Conservation (phyloP, 768 basidiomycete genomes). For the Suillus brevipes region DNA sequence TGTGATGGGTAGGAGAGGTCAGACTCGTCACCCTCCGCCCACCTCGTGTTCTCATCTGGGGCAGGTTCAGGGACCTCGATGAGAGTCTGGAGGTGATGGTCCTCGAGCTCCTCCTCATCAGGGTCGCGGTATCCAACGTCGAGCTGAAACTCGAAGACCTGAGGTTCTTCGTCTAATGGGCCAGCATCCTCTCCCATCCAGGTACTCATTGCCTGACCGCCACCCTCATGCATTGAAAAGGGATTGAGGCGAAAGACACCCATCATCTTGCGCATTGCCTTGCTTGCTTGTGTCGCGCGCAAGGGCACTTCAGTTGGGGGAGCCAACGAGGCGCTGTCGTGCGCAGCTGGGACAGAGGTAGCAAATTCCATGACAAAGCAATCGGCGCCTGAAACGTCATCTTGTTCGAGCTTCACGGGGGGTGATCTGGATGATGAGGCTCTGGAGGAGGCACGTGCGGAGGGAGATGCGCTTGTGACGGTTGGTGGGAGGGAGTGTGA, state of each 20-base stretch:
- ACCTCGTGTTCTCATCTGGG: slow-evolving; percentile 21
- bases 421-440: slow-evolving; percentile 29
- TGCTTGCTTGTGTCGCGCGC: slow-evolving; percentile 71
- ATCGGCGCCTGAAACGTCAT: slow-evolving; percentile 26
- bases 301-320: slow-evolving; percentile 69
- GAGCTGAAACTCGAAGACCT: slow-evolving; percentile 68
- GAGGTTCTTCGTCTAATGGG: slow-evolving; percentile 60
- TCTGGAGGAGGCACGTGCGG: slow-evolving; percentile 36
- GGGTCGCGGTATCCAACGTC: slow-evolving; percentile 33
- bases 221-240: slow-evolving; percentile 63
- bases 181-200: slow-evolving; percentile 55
- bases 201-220: slow-evolving; percentile 40
- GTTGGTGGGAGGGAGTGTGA: slow-evolving; percentile 35
- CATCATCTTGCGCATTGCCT: slow-evolving; percentile 77
- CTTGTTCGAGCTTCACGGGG: slow-evolving; percentile 34
- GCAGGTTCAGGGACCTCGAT: slow-evolving; percentile 14
- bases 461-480: slow-evolving; percentile 35
- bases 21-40: slow-evolving; percentile 26
- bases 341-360: slow-evolving; percentile 26
- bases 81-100: slow-evolving; percentile 19
- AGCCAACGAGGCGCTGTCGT: slow-evolving; percentile 42
- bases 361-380: slow-evolving; percentile 39
- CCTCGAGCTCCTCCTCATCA: slow-evolving; percentile 5
- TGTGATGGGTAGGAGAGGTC: slow-evolving; percentile 25
- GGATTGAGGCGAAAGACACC: slow-evolving; percentile 75